Conservation (phyloP, 805 yeast genomes). For the Wickerhamiella slavikovae region DNA sequence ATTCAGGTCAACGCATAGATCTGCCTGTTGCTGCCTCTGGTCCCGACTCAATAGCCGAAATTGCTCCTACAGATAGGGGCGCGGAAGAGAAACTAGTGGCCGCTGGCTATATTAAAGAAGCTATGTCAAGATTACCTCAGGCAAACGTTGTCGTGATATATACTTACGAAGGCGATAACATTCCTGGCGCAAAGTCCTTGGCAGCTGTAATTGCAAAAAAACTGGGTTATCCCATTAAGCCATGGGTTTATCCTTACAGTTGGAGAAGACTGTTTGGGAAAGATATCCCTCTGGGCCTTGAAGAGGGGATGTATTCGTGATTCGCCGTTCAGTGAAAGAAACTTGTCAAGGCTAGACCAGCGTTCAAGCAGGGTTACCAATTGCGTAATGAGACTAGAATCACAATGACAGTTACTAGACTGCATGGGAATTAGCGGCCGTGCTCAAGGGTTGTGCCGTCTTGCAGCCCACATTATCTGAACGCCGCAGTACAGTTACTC, state of each 20-base stretch:
- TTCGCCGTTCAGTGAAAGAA: no score
- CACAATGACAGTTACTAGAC: no score
- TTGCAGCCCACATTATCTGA: no score
- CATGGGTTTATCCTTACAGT: conserved; percentile 33
- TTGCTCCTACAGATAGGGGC: not conserved
- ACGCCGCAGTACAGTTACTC: no score
- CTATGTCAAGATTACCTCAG: not conserved
- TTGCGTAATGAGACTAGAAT: no score
- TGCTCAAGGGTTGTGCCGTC: no score
- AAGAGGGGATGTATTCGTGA: conserved; percentile 55
- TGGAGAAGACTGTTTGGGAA: conserved; percentile 80
- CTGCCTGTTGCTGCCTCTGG: not conserved
- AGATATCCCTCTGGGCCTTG: conserved; percentile 45
- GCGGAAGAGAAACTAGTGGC: conserved; percentile 1
- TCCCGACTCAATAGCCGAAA: not conserved
- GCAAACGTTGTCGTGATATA: conserved; percentile 23
- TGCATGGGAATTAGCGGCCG: no score
- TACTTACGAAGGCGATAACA: conserved; percentile 85
- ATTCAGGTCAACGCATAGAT: conserved; percentile 28
- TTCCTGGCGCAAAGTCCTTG: conserved; percentile 39
- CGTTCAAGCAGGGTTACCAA: no score
- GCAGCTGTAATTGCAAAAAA: conserved; percentile 21
- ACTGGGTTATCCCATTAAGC: conserved; percentile 10
- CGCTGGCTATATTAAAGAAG: not conserved
- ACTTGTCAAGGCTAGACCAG: no score